Evolutionary conservation across 2,329 filamentous ascomycete species (phyloP).

Genomic region (Claviceps capensis): DNA sequence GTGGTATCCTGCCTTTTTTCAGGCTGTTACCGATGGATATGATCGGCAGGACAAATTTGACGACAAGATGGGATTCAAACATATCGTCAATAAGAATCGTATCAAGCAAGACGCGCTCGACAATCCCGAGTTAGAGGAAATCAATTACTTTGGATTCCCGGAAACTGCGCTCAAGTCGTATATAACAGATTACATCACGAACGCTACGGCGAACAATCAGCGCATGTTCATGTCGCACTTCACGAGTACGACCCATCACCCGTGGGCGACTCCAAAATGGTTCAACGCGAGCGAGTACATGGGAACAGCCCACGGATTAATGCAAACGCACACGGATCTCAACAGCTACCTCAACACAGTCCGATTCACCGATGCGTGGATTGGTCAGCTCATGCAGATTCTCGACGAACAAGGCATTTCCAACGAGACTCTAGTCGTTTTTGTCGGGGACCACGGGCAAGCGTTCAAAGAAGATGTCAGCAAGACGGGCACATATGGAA

Average conservation of each 20-base stretch:
- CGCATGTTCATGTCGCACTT: slow-evolving; percentile 20
- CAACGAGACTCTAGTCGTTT: slow-evolving; percentile 20
- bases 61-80: slow-evolving; percentile 10
- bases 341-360: slow-evolving; percentile 20
- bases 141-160: slow-evolving; percentile 20
- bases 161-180: slow-evolving; percentile 17
- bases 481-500: slow-evolving; percentile 18
- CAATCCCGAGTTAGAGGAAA: slow-evolving; percentile 10
- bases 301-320: slow-evolving; percentile 6
- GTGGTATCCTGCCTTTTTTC: slow-evolving; percentile 19
- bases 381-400: slow-evolving; percentile 17
- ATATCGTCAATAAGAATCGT: slow-evolving; percentile 9
- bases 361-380: slow-evolving; percentile 18
- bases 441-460: slow-evolving; percentile 23
- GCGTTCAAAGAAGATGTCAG: slow-evolving; percentile 18
- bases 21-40: slow-evolving; percentile 17
- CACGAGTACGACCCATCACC: slow-evolving; percentile 20
- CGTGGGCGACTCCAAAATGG: slow-evolving; percentile 14
- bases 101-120: slow-evolving; percentile 4
- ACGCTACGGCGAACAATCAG: slow-evolving; percentile 14
- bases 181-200: slow-evolving; percentile 15
- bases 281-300: slow-evolving; percentile 13
- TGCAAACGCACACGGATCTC: slow-evolving; percentile 11
- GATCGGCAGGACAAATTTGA: slow-evolving; percentile 16
- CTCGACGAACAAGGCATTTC: slow-evolving; percentile 19